Evolutionary conservation across 352 stramenopile species (phyloP).

Genomic region (Phytopythium chamaehyphon): DNA sequence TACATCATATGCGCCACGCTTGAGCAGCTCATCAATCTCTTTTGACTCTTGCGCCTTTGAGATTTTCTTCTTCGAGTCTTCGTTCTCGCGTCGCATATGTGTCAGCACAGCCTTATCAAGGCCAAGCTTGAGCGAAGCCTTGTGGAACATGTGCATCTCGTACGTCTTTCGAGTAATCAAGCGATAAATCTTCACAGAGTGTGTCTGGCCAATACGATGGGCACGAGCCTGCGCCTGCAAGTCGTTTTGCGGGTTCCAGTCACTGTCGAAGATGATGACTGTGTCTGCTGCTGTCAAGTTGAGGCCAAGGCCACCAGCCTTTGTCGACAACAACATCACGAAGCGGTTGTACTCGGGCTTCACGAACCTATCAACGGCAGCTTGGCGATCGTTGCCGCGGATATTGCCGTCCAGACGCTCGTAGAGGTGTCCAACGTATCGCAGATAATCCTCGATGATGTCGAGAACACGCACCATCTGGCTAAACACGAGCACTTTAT

Average conservation of each 20-base stretch:
- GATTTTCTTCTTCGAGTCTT: conserved; percentile 65
- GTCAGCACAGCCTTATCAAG: conserved; percentile 92
- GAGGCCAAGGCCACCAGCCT: conserved; percentile 93
- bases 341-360: conserved; percentile 93
- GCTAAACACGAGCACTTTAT: conserved; percentile 99
- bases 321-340: conserved; percentile 98
- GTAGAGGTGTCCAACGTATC: conserved; percentile 89
- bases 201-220: conserved; percentile 90
- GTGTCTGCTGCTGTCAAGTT: conserved; percentile 94
- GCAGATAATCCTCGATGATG: conserved; percentile 99
- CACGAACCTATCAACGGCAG: conserved; percentile 84
- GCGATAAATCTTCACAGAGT: conserved; percentile 89
- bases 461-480: conserved; percentile 99
- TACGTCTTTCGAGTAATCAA: conserved; percentile 92
- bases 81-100: conserved; percentile 88
- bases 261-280: conserved; percentile 97
- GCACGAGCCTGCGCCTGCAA: conserved; percentile 91
- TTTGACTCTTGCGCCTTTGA: conserved; percentile 84
- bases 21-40: conserved; percentile 90
- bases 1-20: conserved; percentile 89
- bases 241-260: conserved; percentile 98
- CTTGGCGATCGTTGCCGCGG: conserved; percentile 85
- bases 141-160: conserved; percentile 95
- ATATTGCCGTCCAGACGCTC: conserved; percentile 98
- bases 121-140: conserved; percentile 89